Conservation (phyloP, 305 asterid species). For the Solanum hybrid region DNA sequence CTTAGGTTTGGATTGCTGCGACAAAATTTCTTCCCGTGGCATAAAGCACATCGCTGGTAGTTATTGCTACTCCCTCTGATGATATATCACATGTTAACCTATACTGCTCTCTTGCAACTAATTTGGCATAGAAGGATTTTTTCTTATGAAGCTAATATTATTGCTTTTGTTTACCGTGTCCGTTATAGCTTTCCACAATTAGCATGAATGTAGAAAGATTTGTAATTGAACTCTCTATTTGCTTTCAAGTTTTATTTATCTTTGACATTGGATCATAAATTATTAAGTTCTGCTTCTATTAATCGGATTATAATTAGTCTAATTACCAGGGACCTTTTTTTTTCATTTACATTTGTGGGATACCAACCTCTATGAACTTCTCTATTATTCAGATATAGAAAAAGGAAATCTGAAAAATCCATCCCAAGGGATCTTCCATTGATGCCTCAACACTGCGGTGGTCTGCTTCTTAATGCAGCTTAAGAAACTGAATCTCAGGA, state of each 20-base stretch:
- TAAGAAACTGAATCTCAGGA: not conserved
- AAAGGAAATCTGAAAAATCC: not conserved
- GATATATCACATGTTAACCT: not conserved
- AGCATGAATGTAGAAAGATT: not conserved
- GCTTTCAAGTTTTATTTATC: not conserved
- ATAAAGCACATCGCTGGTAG: slow-evolving; percentile 48
- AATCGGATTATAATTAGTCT: not conserved
- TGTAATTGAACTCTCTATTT: not conserved
- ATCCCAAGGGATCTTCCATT: not conserved
- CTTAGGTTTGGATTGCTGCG: slow-evolving; percentile 64
- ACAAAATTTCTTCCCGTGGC: slow-evolving; percentile 60
- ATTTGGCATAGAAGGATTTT: not conserved
- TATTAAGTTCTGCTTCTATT: not conserved
- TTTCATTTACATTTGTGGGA: not conserved
- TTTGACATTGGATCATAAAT: not conserved
- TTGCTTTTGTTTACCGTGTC: not conserved
- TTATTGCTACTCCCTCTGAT: not conserved
- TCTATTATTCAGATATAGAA: not conserved
- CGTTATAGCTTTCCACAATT: not conserved
- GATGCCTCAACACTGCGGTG: not conserved
- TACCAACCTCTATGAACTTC: not conserved
- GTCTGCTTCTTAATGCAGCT: not conserved
- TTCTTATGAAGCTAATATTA: not conserved
- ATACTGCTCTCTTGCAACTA: not conserved
- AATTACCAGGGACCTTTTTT: not conserved